phyloP scores from a whole-genome alignment of 225 moss, liverwort and hornwort species.

The Neckera pumila region DNA sequence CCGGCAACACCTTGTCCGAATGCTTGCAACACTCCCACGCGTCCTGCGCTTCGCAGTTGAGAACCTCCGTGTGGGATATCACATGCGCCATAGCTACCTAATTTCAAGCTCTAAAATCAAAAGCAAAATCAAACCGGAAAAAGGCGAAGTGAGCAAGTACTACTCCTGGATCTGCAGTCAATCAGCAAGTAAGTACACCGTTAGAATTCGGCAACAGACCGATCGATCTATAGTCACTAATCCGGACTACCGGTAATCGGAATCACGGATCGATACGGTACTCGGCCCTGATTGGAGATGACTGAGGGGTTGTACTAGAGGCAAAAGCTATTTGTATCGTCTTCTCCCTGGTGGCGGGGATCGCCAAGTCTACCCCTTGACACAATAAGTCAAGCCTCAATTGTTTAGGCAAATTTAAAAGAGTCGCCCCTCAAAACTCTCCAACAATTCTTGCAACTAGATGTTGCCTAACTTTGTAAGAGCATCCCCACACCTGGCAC shows the following conservation, averaged over 20 bases:
- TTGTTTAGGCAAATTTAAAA: not conserved
- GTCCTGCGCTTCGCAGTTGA: not conserved
- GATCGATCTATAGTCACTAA: not conserved
- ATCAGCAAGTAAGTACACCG: not conserved
- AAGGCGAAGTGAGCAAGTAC: not conserved
- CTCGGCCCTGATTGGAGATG: not conserved
- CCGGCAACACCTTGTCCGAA: not conserved
- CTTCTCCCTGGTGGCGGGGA: not conserved
- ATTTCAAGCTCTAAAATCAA: not conserved
- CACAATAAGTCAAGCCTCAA: conserved; percentile 1
- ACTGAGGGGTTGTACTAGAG: not conserved
- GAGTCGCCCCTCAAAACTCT: not conserved
- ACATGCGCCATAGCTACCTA: not conserved
- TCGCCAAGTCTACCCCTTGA: not conserved
- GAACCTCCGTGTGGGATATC: not conserved
- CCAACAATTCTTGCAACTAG: not conserved
- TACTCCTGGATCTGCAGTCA: not conserved
- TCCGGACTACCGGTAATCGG: not conserved
- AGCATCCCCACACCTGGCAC: too few species aligned
- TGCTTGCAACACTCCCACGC: conserved; percentile 5
- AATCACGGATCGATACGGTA: not conserved
- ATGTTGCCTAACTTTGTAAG: too few species aligned
- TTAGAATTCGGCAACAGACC: not conserved
- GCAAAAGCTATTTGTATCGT: not conserved
- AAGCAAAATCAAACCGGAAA: not conserved